Conservation (phyloP, 2,329 filamentous ascomycete genomes). For the Colletotrichum sp. region DNA sequence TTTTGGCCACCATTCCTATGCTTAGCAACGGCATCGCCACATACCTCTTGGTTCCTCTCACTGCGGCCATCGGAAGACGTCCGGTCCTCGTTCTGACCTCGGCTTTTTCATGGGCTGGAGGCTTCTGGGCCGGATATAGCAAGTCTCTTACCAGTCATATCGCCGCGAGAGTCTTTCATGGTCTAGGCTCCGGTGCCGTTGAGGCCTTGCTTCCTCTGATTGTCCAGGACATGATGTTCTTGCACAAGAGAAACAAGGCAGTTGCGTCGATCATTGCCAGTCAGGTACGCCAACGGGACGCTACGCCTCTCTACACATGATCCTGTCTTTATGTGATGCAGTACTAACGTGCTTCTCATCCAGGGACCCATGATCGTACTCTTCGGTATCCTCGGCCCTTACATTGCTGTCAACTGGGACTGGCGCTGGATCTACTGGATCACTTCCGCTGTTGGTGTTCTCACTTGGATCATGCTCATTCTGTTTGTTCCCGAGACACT, state of each 20-base stretch:
- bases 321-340: not conserved
- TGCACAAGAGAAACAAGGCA: conserved; percentile 37
- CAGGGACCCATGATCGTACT: conserved; percentile 29
- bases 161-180: conserved; percentile 34
- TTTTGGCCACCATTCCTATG: conserved; percentile 36
- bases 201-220: conserved; percentile 39
- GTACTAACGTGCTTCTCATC: not conserved
- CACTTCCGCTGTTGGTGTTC: conserved; percentile 29
- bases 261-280: conserved; percentile 31
- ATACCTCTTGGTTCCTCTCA: conserved; percentile 37
- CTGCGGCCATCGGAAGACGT: conserved; percentile 37
- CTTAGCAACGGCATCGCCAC: conserved; percentile 35
- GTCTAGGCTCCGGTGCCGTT: conserved; percentile 35
- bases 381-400: conserved; percentile 29
- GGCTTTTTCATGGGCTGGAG: conserved; percentile 34
- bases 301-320: not conserved
- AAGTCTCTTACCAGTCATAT: conserved; percentile 30
- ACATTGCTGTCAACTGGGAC: conserved; percentile 29
- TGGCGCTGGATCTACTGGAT: conserved; percentile 41
- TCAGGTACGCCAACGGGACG: not conserved
- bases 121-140: conserved; percentile 37
- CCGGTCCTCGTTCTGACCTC: conserved; percentile 35
- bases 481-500: conserved; percentile 37
- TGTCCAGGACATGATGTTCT: conserved; percentile 40
- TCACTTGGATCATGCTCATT: conserved; percentile 35